Base-by-base conservation (phyloP, 441 rosid species). In the Adansonia madagascariensis region DNA sequence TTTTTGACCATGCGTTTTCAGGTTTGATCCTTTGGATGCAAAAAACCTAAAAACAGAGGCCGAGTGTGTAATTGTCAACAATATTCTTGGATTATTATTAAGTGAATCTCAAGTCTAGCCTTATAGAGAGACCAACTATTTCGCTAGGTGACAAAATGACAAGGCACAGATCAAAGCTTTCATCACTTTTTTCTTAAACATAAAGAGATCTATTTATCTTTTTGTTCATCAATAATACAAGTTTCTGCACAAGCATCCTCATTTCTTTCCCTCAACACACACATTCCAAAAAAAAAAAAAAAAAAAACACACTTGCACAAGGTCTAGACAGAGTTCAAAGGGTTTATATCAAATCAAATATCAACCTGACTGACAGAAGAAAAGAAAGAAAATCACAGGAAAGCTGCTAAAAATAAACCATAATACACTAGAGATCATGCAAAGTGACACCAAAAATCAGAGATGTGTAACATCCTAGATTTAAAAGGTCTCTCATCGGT, bases 1-100 rank as follows among this genome's bases (percentile, higher is more conserved):
- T 17, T 65, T 65, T 43, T 71, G 66, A 72, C 20, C 2, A 46
- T 20, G 73, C 73, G 9, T 22, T 12, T 39, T 65, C 56, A 22
- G 47, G 18, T 68, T 20, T 46, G 73, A 68, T 47, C 8, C 52
- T 64, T 35, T 11, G 73, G 41, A 49, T 12, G 56, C 18, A 47
- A 68, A 5, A 47, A 11, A 8, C 41, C 53, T 6, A 68, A 68
- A 52, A 67, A 6, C 35, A 3, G n/a, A 9, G 27, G 27, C 55
- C 20, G 18, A 24, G n/a, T 6, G 17, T 14, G 5, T 14, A 12
- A 46, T 24, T 47, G 2, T 14, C 1, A 68, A 20, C 73, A 22
- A 47, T 20, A 68, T 20, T 68, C 73, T 22, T 46, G 41, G 41
- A 20, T 20, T 11, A 9, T 4, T 11, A 47, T 20, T 68, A 12